Evolutionary conservation across 352 stramenopile species (phyloP), one percentile per base, ranked within the genome.

Genomic region (Globisporangium cylindrosporum): DNA sequence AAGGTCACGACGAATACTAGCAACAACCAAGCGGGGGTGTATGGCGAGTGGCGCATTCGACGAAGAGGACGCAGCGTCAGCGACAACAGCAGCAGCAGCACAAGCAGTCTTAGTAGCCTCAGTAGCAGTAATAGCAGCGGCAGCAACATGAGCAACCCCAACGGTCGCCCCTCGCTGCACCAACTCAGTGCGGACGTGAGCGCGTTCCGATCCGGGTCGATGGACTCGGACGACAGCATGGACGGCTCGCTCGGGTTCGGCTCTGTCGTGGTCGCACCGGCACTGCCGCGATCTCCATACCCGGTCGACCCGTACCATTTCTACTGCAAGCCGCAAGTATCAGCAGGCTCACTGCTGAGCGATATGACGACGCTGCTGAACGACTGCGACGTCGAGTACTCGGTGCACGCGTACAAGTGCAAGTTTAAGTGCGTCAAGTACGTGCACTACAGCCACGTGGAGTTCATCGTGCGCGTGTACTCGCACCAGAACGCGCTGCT

Each of bases 391-490:
- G 85, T 94, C 62, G 85, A 92, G 69, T 80, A 84, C 58, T 79
- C 78, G 55, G 81, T 93, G 59, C 77, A 89, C 59, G 75, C 86
- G 32, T 73, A 80, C 49, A 93, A 93, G 64, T 92, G 85, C 76
- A 94, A 94, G 72, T 94, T 94, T 68, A 93, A 93, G 62, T 93
- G 87, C 67, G 78, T 94, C 68, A 92, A 92, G 70, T 90, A 93
- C 62, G 82, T 93, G 41, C 83, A 93, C 69, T 94, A 92, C 74
- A 90, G 82, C 65, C 85, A 90, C 64, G 78, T 94, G 27, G 85
- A 94, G 73, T 94, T 94, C 54, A 79, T 91, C 25, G 73, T 92
- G 29, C 73, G 87, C 25, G 77, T 92, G 12, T 93, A 93, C 71
- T 69, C 62, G 32, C 64, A 65, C 69, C 73, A 80, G 32, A 62